A percentile compares a stretch with the other conserved stretches of the same genome.
Conservation (phyloP, 140 eudicot species). For the Erigeron philadelphicus region DNA sequence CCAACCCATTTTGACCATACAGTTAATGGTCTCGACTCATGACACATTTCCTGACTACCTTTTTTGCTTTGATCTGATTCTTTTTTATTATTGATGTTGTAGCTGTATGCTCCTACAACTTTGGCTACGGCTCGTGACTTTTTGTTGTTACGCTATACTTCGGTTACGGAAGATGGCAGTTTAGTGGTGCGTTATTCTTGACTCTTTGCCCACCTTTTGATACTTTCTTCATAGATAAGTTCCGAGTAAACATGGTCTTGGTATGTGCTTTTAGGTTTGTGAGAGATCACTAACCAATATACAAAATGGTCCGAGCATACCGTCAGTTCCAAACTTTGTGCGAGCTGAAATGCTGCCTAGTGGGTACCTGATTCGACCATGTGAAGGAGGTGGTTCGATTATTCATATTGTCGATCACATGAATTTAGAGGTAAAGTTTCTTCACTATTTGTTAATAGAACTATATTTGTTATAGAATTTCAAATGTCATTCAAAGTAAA, state of each 20-base stretch:
- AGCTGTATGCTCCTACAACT: slow-evolving; percentile 92
- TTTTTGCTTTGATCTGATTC: neutral
- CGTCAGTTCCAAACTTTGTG: slow-evolving; percentile 46
- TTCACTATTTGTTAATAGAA: neutral
- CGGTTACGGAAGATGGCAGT: slow-evolving; percentile 76
- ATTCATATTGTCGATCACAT: slow-evolving; percentile 72
- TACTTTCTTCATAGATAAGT: neutral
- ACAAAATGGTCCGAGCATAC: slow-evolving; percentile 50
- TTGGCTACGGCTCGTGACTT: slow-evolving; percentile 93
- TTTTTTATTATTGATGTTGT: slow-evolving; percentile 12
- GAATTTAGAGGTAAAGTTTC: slow-evolving; percentile 48
- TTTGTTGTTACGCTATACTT: slow-evolving; percentile 80
- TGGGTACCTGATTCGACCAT: slow-evolving; percentile 75
- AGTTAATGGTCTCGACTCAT: too few relatives aligned
- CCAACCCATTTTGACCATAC: too few relatives aligned
- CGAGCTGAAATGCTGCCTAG: slow-evolving; percentile 70
- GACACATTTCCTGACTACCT: neutral
- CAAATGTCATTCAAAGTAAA: too few relatives aligned
- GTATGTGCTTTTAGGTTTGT: slow-evolving; percentile 41
- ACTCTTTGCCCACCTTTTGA: neutral
- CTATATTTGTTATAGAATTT: neutral
- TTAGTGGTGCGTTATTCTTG: slow-evolving; percentile 52
- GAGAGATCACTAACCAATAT: slow-evolving; percentile 58
- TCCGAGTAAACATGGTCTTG: neutral
- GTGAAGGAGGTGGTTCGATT: slow-evolving; percentile 86